Evolutionary conservation across 495 filamentous ascomycete genomes (phyloP), one percentile per base, ranked within the genome.

Genomic region (Cryomyces antarcticus): DNA sequence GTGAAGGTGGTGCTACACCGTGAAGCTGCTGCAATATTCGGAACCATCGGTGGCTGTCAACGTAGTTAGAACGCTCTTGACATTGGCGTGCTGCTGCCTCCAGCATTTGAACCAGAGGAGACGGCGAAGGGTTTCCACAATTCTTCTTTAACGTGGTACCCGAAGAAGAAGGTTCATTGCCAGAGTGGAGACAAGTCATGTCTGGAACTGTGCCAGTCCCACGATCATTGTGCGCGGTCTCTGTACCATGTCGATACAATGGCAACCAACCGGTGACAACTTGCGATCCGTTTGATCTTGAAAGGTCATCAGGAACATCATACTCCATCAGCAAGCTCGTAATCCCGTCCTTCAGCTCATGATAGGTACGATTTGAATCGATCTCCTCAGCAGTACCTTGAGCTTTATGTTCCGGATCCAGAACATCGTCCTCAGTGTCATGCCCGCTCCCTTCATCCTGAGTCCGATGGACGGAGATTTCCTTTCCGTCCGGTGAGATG

Each of bases 311-410:
- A 3, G 78, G 78, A 17, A 80, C 77, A 48, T 85, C 81, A 45
- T 77, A 82, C 35, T 89, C 82, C 47, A 80, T 71, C 12, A 89
- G 77, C 3, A 93, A 67, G 52, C 82, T 86, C 38, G 82, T 61
- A 38, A 93, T 80, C 5, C 82, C 80, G 31, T 82, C 77, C 43
- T 88, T 79, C 6, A 93, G 62, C 42, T 82, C 77, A 57, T 89
- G 80, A 49, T 89, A 82, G 49, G 85, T 81, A 48, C 80, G 80
- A 52, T 82, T 78, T 5, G 83, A 61, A 28, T 82, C 80, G 7
- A 82, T 66, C 6, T 70, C 67, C 9, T 74, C 75, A 28, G 70
- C 69, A 4, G 67, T 68, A 7, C 67, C 65, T 7, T 83, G 80
- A 49, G 85, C 78, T 35, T 75, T 73, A 30, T 67, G 75, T 42